Conservation (phyloP, 1,284 basidiomycete genomes). For the Moniliophthora roreri region DNA sequence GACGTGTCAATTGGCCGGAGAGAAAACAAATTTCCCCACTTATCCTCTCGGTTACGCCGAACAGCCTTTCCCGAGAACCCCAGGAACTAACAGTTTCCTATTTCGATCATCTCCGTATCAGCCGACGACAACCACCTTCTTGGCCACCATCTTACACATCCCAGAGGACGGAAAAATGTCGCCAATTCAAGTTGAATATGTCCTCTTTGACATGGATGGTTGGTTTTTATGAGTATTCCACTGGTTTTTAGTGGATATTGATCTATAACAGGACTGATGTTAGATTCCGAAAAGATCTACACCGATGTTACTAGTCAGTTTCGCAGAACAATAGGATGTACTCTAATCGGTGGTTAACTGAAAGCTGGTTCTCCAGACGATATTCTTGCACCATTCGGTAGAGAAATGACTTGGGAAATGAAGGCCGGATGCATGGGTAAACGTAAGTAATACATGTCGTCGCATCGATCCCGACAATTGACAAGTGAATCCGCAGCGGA, state of each 20-base stretch:
- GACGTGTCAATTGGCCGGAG: neutral
- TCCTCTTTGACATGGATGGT: constrained; percentile 85
- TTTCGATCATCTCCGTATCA: neutral
- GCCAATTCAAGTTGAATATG: constrained; percentile 54
- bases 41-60: too few species aligned
- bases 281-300: constrained; percentile 74
- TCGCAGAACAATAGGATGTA: neutral
- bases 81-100: too few species aligned
- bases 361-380: constrained; percentile 43
- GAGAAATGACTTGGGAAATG: constrained; percentile 80
- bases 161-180: neutral
- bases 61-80: too few species aligned
- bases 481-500: constrained; percentile 49
- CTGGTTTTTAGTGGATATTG: neutral
- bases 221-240: constrained; percentile 16
- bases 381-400: constrained; percentile 70
- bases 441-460: constrained; percentile 45
- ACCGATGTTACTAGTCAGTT: constrained; percentile 72
- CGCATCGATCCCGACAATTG: constrained; percentile 4
- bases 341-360: neutral
- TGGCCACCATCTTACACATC: neutral
- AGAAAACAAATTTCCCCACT: too few species aligned
- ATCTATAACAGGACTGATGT: constrained; percentile 47
- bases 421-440: constrained; percentile 84
- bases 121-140: neutral